Evolutionary conservation across 352 stramenopile species (phyloP).

Genomic region (Globisporangium viniferum): DNA sequence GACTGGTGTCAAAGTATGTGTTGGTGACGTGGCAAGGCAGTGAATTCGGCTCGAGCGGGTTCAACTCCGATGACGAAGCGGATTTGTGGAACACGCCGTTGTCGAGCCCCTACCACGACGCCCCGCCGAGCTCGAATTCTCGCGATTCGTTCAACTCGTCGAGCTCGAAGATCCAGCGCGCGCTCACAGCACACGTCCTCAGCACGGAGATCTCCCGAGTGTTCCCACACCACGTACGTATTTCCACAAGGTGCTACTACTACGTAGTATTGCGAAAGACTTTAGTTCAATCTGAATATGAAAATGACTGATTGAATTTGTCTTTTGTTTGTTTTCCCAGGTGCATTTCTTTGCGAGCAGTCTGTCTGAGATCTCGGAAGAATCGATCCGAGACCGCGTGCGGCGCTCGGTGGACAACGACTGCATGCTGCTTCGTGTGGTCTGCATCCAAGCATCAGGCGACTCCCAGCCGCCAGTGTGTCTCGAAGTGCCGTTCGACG

Average conservation of each 20-base stretch:
- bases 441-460: conserved; percentile 81
- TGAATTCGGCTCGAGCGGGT: conserved; percentile 39
- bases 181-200: conserved; percentile 75
- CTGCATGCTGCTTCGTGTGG: conserved; percentile 83
- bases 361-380: conserved; percentile 76
- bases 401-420: conserved; percentile 82
- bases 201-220: conserved; percentile 85
- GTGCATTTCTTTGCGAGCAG: conserved; percentile 85
- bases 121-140: conserved; percentile 19
- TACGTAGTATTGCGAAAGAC: background rate
- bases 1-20: conserved; percentile 86
- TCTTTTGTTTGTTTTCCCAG: conserved; percentile 22
- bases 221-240: conserved; percentile 81
- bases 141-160: conserved; percentile 46
- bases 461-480: conserved; percentile 77
- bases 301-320: background rate
- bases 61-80: conserved; percentile 75
- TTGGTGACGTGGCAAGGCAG: conserved; percentile 81
- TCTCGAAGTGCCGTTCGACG: conserved; percentile 79
- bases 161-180: conserved; percentile 75
- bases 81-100: conserved; percentile 41
- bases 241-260: background rate
- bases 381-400: conserved; percentile 82
- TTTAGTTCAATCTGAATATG: background rate
- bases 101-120: conserved; percentile 32